Conservation (phyloP, 306 rosid genomes). For the Prunus padus region DNA sequence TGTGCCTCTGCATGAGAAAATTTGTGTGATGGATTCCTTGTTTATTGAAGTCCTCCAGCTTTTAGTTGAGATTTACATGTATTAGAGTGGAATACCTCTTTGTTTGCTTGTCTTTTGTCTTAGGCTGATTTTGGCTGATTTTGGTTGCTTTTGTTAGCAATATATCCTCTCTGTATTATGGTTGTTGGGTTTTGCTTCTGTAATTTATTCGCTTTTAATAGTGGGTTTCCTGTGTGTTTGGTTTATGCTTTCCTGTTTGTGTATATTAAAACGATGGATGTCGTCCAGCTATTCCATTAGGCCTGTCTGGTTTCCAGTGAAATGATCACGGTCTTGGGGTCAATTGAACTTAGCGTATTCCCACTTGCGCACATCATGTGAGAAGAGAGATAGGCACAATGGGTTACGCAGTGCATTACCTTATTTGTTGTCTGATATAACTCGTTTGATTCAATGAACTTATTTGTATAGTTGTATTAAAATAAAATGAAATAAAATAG, state of each 20-base stretch:
- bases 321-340: no score
- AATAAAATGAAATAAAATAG: no score
- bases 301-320: no score
- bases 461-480: no score
- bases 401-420: no score
- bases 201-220: not conserved
- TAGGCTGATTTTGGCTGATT: not conserved
- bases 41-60: not conserved
- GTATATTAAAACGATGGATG: not conserved
- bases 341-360: no score
- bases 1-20: constrained; percentile 10
- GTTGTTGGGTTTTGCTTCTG: not conserved
- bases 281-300: not conserved
- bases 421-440: no score
- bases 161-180: not conserved
- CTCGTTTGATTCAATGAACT: no score
- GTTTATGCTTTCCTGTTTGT: not conserved
- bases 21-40: not conserved
- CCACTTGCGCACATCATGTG: no score
- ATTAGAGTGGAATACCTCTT: constrained; percentile 5
- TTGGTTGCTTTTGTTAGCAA: constrained; percentile 1
- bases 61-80: constrained; percentile 9
- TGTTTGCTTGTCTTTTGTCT: not conserved
- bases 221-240: not conserved
- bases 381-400: no score